Percentiles rank a stretch among this genome's conserved stretches.
Evolutionary conservation across 306 rosid species (phyloP).

Genomic region (Pyrus pyrifolia): DNA sequence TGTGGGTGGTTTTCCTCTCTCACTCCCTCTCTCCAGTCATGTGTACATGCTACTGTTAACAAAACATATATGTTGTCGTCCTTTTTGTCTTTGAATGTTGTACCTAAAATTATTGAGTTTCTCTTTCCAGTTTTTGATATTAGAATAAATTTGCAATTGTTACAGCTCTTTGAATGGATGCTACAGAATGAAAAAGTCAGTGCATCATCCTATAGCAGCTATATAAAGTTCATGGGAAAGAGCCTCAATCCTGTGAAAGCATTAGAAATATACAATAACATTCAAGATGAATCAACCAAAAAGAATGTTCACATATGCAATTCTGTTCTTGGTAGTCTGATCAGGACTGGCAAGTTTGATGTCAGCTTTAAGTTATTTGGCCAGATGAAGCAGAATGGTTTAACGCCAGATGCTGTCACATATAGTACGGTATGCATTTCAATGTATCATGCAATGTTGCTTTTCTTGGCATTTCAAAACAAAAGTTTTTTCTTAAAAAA

Average conservation of each 20-base stretch:
- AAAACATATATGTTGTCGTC: background rate
- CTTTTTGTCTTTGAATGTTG: background rate
- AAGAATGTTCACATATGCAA: constrained; percentile 61
- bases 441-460: constrained; percentile 1
- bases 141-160: background rate
- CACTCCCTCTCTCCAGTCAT: background rate
- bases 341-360: constrained; percentile 58
- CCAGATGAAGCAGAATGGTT: constrained; percentile 73
- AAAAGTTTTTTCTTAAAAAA: background rate
- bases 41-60: background rate
- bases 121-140: background rate
- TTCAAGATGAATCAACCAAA: constrained; percentile 47
- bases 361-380: constrained; percentile 50
- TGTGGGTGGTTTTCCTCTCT: background rate
- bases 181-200: constrained; percentile 57
- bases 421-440: constrained; percentile 65
- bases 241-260: constrained; percentile 53
- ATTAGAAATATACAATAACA: constrained; percentile 52
- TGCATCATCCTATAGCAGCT: constrained; percentile 60
- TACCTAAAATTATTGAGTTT: background rate
- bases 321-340: constrained; percentile 63
- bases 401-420: constrained; percentile 70
- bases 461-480: background rate
- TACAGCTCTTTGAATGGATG: constrained; percentile 95
- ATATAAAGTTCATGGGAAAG: constrained; percentile 59